Evolutionary conservation across 768 basidiomycete species (phyloP).

Genomic region (Lepiota brunneoincarnata): DNA sequence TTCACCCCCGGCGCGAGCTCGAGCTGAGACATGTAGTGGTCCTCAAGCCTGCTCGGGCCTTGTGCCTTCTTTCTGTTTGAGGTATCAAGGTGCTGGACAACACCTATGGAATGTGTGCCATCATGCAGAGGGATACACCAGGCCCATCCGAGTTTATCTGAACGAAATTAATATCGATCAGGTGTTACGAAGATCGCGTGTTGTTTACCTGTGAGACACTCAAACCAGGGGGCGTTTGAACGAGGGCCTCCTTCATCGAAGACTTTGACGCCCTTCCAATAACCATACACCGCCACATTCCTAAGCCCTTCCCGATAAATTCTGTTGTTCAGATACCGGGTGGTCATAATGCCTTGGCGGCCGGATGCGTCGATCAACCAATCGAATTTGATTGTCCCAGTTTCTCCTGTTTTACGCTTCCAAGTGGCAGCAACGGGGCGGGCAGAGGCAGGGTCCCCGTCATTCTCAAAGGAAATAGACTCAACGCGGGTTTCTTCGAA

Average conservation of each 20-base stretch:
- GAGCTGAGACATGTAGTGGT: slow-evolving; percentile 38
- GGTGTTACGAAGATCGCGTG: background rate
- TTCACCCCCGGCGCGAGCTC: slow-evolving; percentile 27
- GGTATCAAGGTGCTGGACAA: slow-evolving; percentile 41
- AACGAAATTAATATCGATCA: background rate
- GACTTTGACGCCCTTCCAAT: slow-evolving; percentile 50
- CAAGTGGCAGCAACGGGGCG: slow-evolving; percentile 39
- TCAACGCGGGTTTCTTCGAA: slow-evolving; percentile 46
- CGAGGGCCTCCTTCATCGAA: slow-evolving; percentile 40
- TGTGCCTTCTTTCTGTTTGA: slow-evolving; percentile 30
- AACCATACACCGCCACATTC: slow-evolving; percentile 68
- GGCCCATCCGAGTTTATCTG: slow-evolving; percentile 54
- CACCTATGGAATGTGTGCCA: slow-evolving; percentile 46
- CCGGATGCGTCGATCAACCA: slow-evolving; percentile 65
- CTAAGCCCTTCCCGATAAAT: slow-evolving; percentile 47
- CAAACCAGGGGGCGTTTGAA: slow-evolving; percentile 49
- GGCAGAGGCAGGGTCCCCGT: slow-evolving; percentile 14
- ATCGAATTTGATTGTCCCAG: slow-evolving; percentile 48
- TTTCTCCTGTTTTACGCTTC: slow-evolving; percentile 30
- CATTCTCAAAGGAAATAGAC: slow-evolving; percentile 35
- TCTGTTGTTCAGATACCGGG: slow-evolving; percentile 55
- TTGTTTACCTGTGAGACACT: slow-evolving; percentile 48
- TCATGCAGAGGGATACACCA: slow-evolving; percentile 57
- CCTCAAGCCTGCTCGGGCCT: slow-evolving; percentile 15
- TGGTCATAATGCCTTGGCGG: slow-evolving; percentile 55